Base-by-base conservation (phyloP, 1,284 basidiomycete genomes). In the Apiotrichum domesticum region DNA sequence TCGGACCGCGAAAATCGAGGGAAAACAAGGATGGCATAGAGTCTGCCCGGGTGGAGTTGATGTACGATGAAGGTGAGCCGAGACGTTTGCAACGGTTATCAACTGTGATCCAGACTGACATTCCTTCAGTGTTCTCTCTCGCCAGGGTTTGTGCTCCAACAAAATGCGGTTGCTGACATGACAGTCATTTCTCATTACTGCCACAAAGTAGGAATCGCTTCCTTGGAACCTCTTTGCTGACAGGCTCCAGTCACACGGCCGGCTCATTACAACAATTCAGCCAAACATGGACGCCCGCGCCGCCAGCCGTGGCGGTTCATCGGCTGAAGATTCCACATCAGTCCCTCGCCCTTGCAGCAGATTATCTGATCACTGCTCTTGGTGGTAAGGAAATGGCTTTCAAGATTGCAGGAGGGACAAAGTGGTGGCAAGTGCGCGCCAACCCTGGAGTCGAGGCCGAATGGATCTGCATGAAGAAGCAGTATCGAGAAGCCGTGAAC, bases 341-440 rank as follows among this genome's bases (percentile, higher is more conserved):
- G 15, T 85, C 81, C 56, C 92, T 92, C 66, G 83, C 88, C 48
- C 80, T 86, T 34, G 90, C 95, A 0, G 91, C 95, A 1, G 75
- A 79, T 6, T 76, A 84, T 61, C 81, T 98, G 45, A 85, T 94
- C 54, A 79, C 84, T 57, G 91, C 86, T 1, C 80, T 98, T 10
- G 94, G 95, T 0, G 91, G 93, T 8, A 84, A 88, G 62, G 86
- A 87, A 35, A 79, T 81, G 52, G 84, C 88, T 8, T 83, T 84
- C 63, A 82, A 82, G 54, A 72, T 93, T 33, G 85, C 93, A 1
- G 94, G 94, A 14, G 95, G 94, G 2, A 85, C 85, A 6, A 92
- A 92, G 68, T 98, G 95, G 93, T 98, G 94, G 95, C 93, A 94
- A 73, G 87, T 92, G 15, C 84, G 90, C 39, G 85, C 87, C n/a